phyloP scores from a whole-genome alignment of 331 rosid species.

The Quercus lobata region DNA sequence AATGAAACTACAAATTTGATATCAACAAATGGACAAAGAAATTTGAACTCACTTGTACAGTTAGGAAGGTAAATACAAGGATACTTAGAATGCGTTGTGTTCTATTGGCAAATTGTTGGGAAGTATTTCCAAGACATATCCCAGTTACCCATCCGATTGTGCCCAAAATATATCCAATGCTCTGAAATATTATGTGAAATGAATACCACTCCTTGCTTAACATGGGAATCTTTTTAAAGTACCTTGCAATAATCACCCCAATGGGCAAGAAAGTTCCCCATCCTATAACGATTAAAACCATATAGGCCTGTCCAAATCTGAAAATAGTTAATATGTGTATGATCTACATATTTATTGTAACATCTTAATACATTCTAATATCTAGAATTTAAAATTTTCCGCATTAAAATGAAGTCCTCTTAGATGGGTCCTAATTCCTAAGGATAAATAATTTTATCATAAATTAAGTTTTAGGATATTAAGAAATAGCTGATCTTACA shows the following conservation, averaged over 20 bases:
- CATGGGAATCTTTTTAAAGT: conserved; percentile 26
- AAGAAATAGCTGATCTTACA: conserved; percentile 24
- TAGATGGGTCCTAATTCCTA: background rate
- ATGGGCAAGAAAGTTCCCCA: conserved; percentile 49
- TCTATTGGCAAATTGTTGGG: conserved; percentile 14
- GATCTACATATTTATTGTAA: no score
- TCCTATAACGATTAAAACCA: conserved; percentile 33
- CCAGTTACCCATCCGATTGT: conserved; percentile 42
- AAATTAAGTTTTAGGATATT: background rate
- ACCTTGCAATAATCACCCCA: conserved; percentile 42
- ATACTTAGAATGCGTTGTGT: conserved; percentile 31
- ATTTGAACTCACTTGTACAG: conserved; percentile 33
- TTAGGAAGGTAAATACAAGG: conserved; percentile 34
- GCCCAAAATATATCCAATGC: conserved; percentile 40
- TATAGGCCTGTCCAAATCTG: conserved; percentile 16
- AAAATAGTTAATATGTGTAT: background rate
- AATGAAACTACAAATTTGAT: background rate
- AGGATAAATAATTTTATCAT: background rate
- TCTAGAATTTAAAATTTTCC: no score
- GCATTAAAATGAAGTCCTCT: background rate
- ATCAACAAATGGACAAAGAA: background rate
- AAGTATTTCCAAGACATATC: conserved; percentile 18
- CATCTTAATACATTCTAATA: no score
- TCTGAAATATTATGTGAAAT: conserved; percentile 34
- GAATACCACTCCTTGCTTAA: conserved; percentile 27